Evolutionary conservation across 2,329 filamentous ascomycete species (phyloP).

Genomic region (Epicoccum sorghinum): DNA sequence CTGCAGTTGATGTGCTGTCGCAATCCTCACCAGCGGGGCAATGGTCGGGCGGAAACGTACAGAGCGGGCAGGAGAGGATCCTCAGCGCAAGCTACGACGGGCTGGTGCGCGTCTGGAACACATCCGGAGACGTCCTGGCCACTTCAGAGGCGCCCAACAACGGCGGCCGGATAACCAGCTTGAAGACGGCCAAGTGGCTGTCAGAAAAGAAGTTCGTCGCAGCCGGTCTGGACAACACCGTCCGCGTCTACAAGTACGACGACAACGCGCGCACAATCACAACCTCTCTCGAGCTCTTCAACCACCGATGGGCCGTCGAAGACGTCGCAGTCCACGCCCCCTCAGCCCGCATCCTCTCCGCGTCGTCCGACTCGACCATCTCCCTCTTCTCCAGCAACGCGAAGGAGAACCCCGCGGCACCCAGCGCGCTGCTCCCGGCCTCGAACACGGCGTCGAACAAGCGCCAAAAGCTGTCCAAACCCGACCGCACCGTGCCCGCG

Average conservation of each 20-base stretch:
- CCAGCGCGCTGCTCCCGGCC: slow-evolving; percentile 70
- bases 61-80: slow-evolving; percentile 70
- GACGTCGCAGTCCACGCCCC: slow-evolving; percentile 74
- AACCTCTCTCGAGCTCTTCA: slow-evolving; percentile 80
- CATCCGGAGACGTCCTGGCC: slow-evolving; percentile 82
- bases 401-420: slow-evolving; percentile 74
- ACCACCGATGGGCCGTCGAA: slow-evolving; percentile 77
- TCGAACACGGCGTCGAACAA: slow-evolving; percentile 70
- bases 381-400: slow-evolving; percentile 90
- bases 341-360: slow-evolving; percentile 80
- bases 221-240: slow-evolving; percentile 80
- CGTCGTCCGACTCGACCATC: slow-evolving; percentile 80
- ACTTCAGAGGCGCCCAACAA: slow-evolving; percentile 70
- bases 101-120: slow-evolving; percentile 83
- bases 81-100: slow-evolving; percentile 96
- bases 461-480: slow-evolving; percentile 71
- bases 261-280: slow-evolving; percentile 70
- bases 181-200: slow-evolving; percentile 82
- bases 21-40: slow-evolving; percentile 64
- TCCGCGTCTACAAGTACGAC: slow-evolving; percentile 88
- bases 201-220: slow-evolving; percentile 80
- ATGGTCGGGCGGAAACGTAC: slow-evolving; percentile 59
- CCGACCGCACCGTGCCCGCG: slow-evolving; percentile 68
- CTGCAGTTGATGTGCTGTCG: slow-evolving; percentile 81
- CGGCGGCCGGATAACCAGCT: slow-evolving; percentile 71